These are phyloP conservation scores for Didymella lethalis DNA, from an alignment of 2,329 filamentous ascomycete genomes.

Conservation along the genomic window DNA sequence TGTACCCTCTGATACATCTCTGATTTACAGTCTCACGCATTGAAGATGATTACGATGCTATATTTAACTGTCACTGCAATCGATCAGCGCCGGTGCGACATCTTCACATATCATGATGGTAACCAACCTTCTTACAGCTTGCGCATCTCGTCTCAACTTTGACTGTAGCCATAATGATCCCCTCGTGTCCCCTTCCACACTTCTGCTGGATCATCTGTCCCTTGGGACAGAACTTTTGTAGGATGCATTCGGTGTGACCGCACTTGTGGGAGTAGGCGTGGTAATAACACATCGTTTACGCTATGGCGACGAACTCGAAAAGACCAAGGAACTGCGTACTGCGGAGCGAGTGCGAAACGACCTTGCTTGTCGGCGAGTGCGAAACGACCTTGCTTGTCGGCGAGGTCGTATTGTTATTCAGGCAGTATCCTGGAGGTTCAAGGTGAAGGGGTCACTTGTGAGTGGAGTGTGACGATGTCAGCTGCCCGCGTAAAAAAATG, in stretches of 20 bases:
- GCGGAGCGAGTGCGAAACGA: too few species aligned
- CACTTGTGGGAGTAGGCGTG: slow-evolving; percentile 58
- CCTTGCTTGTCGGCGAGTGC: neutral
- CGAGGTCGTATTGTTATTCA: neutral
- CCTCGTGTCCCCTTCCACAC: slow-evolving; percentile 42
- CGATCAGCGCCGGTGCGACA: neutral
- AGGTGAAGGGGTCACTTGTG: neutral
- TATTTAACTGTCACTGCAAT: neutral
- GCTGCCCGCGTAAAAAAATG: neutral
- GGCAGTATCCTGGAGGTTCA: neutral
- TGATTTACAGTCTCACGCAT: neutral
- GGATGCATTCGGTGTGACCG: slow-evolving; percentile 54
- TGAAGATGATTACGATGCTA: neutral
- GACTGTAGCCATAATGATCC: slow-evolving; percentile 41
- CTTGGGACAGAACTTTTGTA: slow-evolving; percentile 40
- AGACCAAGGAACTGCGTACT: too few species aligned
- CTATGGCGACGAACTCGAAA: neutral
- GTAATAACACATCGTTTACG: slow-evolving; percentile 56
- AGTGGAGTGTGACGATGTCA: slow-evolving; percentile 6
- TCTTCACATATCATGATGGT: neutral
- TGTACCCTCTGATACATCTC: neutral
- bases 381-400: neutral
- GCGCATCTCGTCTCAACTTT: slow-evolving; percentile 41
- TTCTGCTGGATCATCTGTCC: slow-evolving; percentile 46
- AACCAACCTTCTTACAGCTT: slow-evolving; percentile 36